Percentiles rank a stretch among this genome's conserved stretches.
Conservation (phyloP, 2,329 filamentous ascomycete genomes). For the Neonectria punicea region DNA sequence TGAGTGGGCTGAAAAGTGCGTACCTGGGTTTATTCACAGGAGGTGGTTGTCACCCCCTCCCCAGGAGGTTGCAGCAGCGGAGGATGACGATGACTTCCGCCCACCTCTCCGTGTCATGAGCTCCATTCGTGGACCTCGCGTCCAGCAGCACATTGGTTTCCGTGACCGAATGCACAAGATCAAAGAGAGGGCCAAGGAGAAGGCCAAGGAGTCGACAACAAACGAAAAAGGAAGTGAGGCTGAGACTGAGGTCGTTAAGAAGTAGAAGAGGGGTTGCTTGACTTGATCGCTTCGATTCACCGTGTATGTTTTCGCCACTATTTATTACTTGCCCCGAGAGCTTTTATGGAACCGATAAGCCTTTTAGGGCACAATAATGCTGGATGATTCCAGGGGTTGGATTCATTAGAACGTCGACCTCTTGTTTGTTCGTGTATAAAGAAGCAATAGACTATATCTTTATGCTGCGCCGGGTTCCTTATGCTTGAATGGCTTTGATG, state of each 20-base stretch:
- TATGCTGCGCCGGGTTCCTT: background rate
- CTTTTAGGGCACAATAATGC: background rate
- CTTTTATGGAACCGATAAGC: background rate
- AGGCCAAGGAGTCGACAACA: constrained; percentile 10
- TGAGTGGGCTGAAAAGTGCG: constrained; percentile 50
- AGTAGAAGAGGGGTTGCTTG: constrained; percentile 6
- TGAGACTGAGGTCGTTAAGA: constrained; percentile 23
- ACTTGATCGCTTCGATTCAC: background rate
- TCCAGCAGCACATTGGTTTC: constrained; percentile 46
- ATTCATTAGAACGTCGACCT: background rate
- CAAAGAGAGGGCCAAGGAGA: constrained; percentile 43
- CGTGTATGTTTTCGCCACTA: background rate
- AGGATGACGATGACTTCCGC: constrained; percentile 37
- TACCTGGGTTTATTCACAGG: constrained; percentile 44
- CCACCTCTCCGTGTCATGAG: constrained; percentile 45
- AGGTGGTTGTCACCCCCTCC: constrained; percentile 40
- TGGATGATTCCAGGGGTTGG: background rate
- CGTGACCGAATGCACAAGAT: constrained; percentile 41
- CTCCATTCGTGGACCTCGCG: constrained; percentile 44
- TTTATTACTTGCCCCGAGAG: background rate
- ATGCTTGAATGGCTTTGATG: background rate
- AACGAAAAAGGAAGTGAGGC: constrained; percentile 14
- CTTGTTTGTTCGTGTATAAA: background rate
- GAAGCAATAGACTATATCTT: background rate
- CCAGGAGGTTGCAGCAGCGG: constrained; percentile 25